Evolutionary conservation across 2,329 filamentous ascomycete genomes (phyloP).

Genomic region (Neoscytalidium dimidiatum): DNA sequence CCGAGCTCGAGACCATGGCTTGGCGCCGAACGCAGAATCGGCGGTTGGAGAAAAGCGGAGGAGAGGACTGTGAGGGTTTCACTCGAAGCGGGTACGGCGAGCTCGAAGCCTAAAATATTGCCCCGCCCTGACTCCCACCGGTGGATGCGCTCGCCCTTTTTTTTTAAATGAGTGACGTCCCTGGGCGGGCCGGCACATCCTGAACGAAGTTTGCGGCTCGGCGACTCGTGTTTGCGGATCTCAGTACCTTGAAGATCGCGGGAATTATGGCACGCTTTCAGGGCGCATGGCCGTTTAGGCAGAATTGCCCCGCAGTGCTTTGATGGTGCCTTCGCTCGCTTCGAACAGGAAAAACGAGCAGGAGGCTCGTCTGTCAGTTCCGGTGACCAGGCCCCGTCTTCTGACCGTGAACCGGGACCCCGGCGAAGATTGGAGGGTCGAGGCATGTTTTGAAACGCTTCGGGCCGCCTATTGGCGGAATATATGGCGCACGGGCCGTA

Average conservation of each 20-base stretch:
- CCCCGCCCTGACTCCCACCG: not conserved
- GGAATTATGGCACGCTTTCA: not conserved
- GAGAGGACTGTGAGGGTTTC: not conserved
- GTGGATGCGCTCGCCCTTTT: not conserved
- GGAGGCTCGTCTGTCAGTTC: not conserved
- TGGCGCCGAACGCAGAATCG: not conserved
- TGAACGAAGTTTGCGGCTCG: slow-evolving; percentile 5
- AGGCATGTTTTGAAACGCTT: not conserved
- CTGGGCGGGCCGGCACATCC: not conserved
- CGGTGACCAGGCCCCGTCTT: not conserved
- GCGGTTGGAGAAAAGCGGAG: not conserved
- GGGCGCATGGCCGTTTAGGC: slow-evolving; percentile 3
- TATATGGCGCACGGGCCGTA: slow-evolving; percentile 1
- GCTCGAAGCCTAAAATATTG: too few relatives aligned
- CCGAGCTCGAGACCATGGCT: not conserved
- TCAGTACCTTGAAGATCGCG: not conserved
- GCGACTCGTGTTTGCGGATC: slow-evolving; percentile 12
- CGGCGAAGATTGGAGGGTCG: not conserved
- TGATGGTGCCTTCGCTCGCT: not conserved
- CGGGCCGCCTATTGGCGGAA: slow-evolving; percentile 16
- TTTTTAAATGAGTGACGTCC: not conserved
- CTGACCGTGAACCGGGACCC: not conserved
- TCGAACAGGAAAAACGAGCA: not conserved
- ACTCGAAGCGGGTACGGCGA: too few relatives aligned
- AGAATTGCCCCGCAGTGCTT: slow-evolving; percentile 10